Percentiles rank a stretch among this genome's conserved stretches.
Conservation (phyloP, 2,329 filamentous ascomycete species). For the Diaporthe capsici region DNA sequence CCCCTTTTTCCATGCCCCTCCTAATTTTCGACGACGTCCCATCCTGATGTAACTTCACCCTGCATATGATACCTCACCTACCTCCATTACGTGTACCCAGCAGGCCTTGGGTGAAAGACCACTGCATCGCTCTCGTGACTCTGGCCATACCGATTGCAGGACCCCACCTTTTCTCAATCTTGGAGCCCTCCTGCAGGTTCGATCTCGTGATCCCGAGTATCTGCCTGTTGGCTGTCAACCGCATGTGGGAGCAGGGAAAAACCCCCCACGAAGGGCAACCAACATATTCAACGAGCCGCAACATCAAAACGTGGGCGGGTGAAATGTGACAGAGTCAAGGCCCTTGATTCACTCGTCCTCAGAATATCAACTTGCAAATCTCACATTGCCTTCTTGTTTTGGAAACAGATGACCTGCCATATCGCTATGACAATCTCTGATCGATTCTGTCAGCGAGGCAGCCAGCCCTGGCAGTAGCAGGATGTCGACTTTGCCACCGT, state of each 20-base stretch:
- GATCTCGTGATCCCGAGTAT: background rate
- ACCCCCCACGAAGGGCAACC: background rate
- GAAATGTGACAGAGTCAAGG: slow-evolving; percentile 6
- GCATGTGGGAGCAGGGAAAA: background rate
- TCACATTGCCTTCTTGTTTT: too few relatives aligned
- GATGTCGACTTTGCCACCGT: background rate
- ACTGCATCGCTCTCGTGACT: background rate
- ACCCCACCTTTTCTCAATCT: background rate
- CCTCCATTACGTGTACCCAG: background rate
- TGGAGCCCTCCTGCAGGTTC: background rate
- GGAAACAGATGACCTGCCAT: background rate
- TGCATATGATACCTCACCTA: slow-evolving; percentile 12
- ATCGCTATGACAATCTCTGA: background rate
- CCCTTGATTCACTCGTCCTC: background rate
- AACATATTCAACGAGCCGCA: background rate
- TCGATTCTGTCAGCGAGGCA: background rate
- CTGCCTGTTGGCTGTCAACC: background rate
- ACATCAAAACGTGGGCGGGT: slow-evolving; percentile 1
- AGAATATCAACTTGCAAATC: background rate
- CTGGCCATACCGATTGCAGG: background rate
- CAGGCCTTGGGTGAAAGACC: background rate
- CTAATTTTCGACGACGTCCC: background rate
- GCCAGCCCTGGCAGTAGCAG: background rate
- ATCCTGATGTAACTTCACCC: slow-evolving; percentile 1
- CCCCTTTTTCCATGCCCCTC: slow-evolving; percentile 6